Conservation (phyloP, 352 stramenopile species). For the Pythium guiyangense region DNA sequence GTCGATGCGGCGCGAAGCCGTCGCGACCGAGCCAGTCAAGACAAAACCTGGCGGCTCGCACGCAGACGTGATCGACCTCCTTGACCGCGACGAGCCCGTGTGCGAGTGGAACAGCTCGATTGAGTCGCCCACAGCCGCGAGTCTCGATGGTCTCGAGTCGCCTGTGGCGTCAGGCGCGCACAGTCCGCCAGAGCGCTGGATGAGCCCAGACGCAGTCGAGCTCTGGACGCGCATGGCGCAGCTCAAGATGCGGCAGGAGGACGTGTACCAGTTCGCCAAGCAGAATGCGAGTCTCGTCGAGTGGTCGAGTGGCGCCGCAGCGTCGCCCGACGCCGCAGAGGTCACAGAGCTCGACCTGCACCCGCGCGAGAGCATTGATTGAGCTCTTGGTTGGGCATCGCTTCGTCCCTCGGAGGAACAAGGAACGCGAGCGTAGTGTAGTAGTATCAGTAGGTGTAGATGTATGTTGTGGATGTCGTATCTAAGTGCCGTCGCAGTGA, state of each 20-base stretch:
- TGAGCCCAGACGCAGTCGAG: conserved; percentile 1
- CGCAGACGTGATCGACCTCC: not conserved
- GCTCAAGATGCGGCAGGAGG: not conserved
- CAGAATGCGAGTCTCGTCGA: not conserved
- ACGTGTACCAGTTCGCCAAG: not conserved
- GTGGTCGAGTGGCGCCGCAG: not conserved
- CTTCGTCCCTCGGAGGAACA: too few relatives aligned
- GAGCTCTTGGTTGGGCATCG: too few relatives aligned
- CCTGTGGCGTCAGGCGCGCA: too few relatives aligned
- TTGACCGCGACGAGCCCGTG: not conserved
- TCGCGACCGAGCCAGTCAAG: not conserved
- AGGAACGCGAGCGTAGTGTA: too few relatives aligned
- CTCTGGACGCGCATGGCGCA: not conserved
- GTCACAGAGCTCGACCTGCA: too few relatives aligned
- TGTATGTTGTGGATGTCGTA: too few relatives aligned
- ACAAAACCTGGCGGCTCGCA: not conserved
- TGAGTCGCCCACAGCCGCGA: too few relatives aligned
- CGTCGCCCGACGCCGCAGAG: too few relatives aligned
- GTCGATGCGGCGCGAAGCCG: not conserved
- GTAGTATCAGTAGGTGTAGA: too few relatives aligned
- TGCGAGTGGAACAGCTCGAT: conserved; percentile 1
- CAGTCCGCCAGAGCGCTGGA: not conserved
- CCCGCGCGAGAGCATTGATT: too few relatives aligned
- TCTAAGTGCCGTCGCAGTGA: too few relatives aligned
- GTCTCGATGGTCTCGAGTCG: too few relatives aligned